These are phyloP conservation scores for Chaetomium fimeti DNA, from an alignment of 495 filamentous ascomycete genomes.

Conservation along the genomic window DNA sequence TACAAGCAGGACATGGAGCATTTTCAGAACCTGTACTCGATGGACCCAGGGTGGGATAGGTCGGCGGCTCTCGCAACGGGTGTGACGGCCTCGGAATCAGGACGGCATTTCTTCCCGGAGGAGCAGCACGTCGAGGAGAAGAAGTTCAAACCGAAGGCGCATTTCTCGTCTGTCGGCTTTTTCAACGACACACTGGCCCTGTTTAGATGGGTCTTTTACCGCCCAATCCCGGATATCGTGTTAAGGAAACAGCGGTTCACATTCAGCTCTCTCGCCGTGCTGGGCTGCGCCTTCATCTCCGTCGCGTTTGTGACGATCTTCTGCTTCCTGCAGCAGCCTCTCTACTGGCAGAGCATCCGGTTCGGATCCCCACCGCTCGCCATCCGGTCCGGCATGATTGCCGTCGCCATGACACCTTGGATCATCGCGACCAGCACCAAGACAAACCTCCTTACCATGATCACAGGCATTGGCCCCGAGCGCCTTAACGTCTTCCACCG, in stretches of 20 bases:
- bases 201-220: conserved; percentile 82
- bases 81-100: conserved; percentile 48
- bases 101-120: conserved; percentile 70
- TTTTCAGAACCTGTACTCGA: conserved; percentile 51
- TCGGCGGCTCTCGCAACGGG: conserved; percentile 67
- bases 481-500: conserved; percentile 89
- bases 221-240: conserved; percentile 67
- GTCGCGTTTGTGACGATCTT: conserved; percentile 74
- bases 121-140: conserved; percentile 46
- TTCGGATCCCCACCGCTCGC: conserved; percentile 88
- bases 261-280: conserved; percentile 73
- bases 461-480: conserved; percentile 91
- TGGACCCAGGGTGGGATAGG: conserved; percentile 62
- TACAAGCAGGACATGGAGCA: conserved; percentile 70
- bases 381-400: conserved; percentile 88
- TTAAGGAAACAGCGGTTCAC: conserved; percentile 63
- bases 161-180: conserved; percentile 65
- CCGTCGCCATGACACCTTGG: conserved; percentile 92
- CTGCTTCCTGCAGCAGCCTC: conserved; percentile 76
- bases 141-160: conserved; percentile 60
- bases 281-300: conserved; percentile 61
- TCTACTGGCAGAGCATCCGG: conserved; percentile 77
- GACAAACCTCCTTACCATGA: conserved; percentile 76
- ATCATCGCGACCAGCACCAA: conserved; percentile 88
- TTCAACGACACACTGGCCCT: conserved; percentile 74